These are phyloP conservation scores for Colletotrichum graminicola DNA, from an alignment of 2,329 filamentous ascomycete species.

Conservation along the genomic window DNA sequence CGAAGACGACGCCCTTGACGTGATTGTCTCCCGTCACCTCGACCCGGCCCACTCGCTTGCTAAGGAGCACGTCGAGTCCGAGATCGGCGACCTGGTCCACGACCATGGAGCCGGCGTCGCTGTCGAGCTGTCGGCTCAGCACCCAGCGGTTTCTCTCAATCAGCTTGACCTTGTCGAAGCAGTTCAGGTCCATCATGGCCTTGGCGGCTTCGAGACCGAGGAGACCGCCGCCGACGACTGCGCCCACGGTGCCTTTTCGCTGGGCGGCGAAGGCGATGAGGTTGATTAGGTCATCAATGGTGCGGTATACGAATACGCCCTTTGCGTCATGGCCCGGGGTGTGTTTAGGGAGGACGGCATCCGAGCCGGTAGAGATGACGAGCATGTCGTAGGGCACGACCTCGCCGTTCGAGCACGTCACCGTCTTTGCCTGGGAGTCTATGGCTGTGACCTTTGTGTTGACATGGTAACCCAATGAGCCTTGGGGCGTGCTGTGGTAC, in stretches of 20 bases:
- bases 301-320: slow-evolving; percentile 91
- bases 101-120: slow-evolving; percentile 84
- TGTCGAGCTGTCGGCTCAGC: slow-evolving; percentile 83
- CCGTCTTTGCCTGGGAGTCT: slow-evolving; percentile 71
- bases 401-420: slow-evolving; percentile 78
- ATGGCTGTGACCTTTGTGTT: slow-evolving; percentile 79
- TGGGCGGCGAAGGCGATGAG: slow-evolving; percentile 79
- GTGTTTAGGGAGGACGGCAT: slow-evolving; percentile 78
- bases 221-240: slow-evolving; percentile 86
- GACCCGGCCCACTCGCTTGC: slow-evolving; percentile 80
- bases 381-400: slow-evolving; percentile 82
- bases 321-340: slow-evolving; percentile 83
- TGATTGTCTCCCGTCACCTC: slow-evolving; percentile 74
- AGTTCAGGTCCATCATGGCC: slow-evolving; percentile 87
- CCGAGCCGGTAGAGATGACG: slow-evolving; percentile 87
- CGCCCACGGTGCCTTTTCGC: slow-evolving; percentile 76
- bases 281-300: slow-evolving; percentile 82
- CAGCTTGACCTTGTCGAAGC: slow-evolving; percentile 79
- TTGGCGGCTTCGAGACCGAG: slow-evolving; percentile 91
- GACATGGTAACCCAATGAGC: slow-evolving; percentile 79
- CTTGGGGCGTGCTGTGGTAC: slow-evolving; percentile 76
- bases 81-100: slow-evolving; percentile 83
- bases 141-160: slow-evolving; percentile 89
- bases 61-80: slow-evolving; percentile 83
- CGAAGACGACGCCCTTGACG: slow-evolving; percentile 81